Evolutionary conservation across 805 yeast genomes (phyloP).

Genomic region (Starmerella powellii): DNA sequence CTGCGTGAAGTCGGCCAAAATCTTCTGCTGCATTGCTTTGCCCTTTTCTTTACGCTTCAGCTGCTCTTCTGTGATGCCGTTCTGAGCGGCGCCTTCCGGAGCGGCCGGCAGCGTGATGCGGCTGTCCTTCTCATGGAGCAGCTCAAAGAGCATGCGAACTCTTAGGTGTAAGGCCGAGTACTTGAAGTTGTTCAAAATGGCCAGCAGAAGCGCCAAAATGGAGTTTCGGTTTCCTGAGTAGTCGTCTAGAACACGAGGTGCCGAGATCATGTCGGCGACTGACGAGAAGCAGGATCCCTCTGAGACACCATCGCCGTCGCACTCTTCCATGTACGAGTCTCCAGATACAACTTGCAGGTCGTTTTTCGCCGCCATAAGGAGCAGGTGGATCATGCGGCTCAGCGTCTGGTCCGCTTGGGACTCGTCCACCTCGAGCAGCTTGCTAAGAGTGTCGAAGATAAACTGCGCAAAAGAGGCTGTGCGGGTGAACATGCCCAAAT

Average conservation of each 20-base stretch:
- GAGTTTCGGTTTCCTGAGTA: constrained; percentile 7
- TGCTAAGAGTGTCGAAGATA: constrained; percentile 13
- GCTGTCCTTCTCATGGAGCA: constrained; percentile 14
- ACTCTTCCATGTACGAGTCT: too few relatives aligned
- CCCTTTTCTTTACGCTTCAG: constrained; percentile 59
- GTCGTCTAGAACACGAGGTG: too few relatives aligned
- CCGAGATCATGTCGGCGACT: constrained; percentile 10
- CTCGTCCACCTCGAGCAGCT: constrained; percentile 16
- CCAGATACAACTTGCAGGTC: constrained; percentile 20
- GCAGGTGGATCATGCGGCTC: constrained; percentile 49
- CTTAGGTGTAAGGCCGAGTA: too few relatives aligned
- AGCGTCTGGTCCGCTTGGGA: constrained; percentile 44
- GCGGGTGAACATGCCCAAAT: constrained; percentile 25
- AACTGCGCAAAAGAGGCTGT: constrained; percentile 24
- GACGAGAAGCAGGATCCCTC: constrained; percentile 4
- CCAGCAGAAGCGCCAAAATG: constrained; percentile 15
- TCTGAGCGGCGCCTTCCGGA: constrained; percentile 21
- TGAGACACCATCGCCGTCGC: background rate
- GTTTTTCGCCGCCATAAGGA: constrained; percentile 47
- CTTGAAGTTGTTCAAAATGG: background rate
- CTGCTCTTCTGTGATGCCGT: constrained; percentile 27
- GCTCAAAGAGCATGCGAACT: too few relatives aligned
- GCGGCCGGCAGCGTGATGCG: constrained; percentile 21
- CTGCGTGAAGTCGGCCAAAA: constrained; percentile 65
- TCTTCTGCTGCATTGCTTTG: constrained; percentile 51